Percentiles rank a stretch among this genome's conserved stretches.
phyloP scores from a whole-genome alignment of 345 rosid genomes.

The Populus deltoides region DNA sequence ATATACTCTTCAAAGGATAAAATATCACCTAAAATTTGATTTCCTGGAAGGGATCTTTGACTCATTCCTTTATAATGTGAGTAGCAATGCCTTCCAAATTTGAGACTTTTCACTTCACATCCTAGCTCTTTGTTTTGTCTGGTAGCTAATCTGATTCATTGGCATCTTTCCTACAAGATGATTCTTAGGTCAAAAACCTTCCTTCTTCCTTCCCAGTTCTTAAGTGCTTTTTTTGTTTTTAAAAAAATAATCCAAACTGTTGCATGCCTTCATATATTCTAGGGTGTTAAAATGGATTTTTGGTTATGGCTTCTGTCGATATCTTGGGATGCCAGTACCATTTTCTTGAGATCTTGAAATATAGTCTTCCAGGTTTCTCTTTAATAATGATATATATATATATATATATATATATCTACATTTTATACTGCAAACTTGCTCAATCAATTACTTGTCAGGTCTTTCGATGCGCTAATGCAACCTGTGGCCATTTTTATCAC shows the following conservation, averaged over 20 bases:
- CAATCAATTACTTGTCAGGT: conserved; percentile 45
- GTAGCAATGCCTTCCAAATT: not conserved
- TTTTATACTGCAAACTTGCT: not conserved
- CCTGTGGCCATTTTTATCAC: conserved; percentile 89
- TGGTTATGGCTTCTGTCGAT: not conserved
- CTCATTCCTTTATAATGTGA: not conserved
- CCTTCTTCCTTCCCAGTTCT: too few relatives aligned
- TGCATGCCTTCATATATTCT: too few relatives aligned
- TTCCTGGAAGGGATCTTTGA: not conserved
- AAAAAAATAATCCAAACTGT: too few relatives aligned
- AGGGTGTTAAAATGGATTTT: too few relatives aligned
- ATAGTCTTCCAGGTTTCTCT: not conserved
- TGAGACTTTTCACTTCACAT: not conserved
- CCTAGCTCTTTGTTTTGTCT: not conserved
- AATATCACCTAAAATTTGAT: not conserved
- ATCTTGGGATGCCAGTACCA: not conserved
- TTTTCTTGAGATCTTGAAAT: too few relatives aligned
- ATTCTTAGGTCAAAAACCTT: too few relatives aligned
- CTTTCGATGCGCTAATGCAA: conserved; percentile 75
- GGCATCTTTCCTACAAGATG: too few relatives aligned
- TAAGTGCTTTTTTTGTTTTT: too few relatives aligned
- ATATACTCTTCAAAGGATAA: too few relatives aligned
- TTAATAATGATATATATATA: not conserved
- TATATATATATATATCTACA: not conserved
- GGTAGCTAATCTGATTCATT: not conserved